phyloP scores from a whole-genome alignment of 208 protist species.

The Leishmania mexicana region DNA sequence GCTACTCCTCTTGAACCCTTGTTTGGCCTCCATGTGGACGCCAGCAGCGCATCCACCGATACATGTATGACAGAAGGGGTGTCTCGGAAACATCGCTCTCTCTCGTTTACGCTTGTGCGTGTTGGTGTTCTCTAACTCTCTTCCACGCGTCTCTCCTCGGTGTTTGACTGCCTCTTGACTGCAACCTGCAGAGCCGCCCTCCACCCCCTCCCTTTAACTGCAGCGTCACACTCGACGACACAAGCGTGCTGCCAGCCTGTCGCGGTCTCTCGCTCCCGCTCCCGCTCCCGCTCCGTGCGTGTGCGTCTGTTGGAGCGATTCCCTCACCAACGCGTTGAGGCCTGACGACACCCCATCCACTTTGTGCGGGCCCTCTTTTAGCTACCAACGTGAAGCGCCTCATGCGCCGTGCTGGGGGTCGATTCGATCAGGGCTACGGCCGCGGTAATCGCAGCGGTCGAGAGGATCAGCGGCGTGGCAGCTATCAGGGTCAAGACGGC shows the following conservation, averaged over 20 bases:
- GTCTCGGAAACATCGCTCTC: background rate
- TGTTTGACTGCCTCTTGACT: too few species aligned
- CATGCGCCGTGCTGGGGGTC: background rate
- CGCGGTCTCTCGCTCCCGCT: background rate
- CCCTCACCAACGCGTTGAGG: background rate
- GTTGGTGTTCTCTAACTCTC: background rate
- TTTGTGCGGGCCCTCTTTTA: background rate
- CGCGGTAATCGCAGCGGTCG: constrained; percentile 16
- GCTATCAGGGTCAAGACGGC: background rate
- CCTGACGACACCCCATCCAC: background rate
- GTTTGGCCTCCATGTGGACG: background rate
- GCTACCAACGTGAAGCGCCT: background rate
- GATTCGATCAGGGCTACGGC: background rate
- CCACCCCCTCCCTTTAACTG: background rate
- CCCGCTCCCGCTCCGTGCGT: background rate
- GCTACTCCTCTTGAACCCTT: background rate
- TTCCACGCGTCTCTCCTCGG: background rate
- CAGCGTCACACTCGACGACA: background rate
- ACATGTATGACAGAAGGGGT: background rate
- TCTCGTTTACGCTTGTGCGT: background rate
- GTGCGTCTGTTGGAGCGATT: background rate
- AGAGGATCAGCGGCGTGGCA: constrained; percentile 2
- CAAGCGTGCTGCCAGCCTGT: background rate
- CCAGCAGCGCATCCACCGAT: background rate
- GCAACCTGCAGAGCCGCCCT: background rate